Percentiles rank a stretch among this genome's conserved stretches.
phyloP scores from a whole-genome alignment of 1,284 basidiomycete genomes.

The Malassezia globosa region DNA sequence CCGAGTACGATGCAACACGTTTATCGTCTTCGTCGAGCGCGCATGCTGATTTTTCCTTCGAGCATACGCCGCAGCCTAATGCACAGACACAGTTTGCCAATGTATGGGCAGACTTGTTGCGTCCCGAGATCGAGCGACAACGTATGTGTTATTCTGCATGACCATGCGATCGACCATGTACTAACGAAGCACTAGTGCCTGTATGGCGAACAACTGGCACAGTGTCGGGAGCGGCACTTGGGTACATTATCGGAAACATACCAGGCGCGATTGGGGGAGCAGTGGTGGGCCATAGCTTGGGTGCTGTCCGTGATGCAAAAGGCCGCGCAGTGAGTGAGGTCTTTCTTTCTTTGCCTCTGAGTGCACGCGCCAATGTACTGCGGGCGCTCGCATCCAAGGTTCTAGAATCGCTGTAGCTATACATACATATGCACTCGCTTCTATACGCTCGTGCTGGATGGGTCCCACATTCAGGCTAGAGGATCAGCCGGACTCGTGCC shows the following conservation, averaged over 20 bases:
- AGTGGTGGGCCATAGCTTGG: slow-evolving; percentile 35
- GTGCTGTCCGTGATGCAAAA: slow-evolving; percentile 44
- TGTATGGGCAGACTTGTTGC: slow-evolving; percentile 43
- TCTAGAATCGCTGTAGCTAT: slow-evolving; percentile 46
- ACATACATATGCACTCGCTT: too few species aligned
- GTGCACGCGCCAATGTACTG: slow-evolving; percentile 72
- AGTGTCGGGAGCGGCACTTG: slow-evolving; percentile 3
- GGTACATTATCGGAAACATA: slow-evolving; percentile 14
- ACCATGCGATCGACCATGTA: not conserved
- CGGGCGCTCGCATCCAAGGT: slow-evolving; percentile 79
- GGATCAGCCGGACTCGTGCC: not conserved
- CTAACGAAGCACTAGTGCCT: not conserved
- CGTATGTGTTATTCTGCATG: slow-evolving; percentile 22
- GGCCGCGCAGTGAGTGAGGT: slow-evolving; percentile 53
- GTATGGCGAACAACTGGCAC: slow-evolving; percentile 5
- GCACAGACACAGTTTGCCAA: slow-evolving; percentile 35
- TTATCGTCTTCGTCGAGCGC: slow-evolving; percentile 19
- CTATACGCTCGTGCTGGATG: too few species aligned
- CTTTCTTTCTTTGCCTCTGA: slow-evolving; percentile 65
- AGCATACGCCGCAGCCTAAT: slow-evolving; percentile 21
- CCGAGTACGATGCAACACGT: slow-evolving; percentile 57
- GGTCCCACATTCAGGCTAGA: not conserved
- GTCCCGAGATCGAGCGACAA: slow-evolving; percentile 39
- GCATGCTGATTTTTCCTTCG: slow-evolving; percentile 33
- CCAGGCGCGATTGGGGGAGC: slow-evolving; percentile 33